Base-by-base conservation (phyloP, 768 basidiomycete genomes). In the Russula abietina region DNA sequence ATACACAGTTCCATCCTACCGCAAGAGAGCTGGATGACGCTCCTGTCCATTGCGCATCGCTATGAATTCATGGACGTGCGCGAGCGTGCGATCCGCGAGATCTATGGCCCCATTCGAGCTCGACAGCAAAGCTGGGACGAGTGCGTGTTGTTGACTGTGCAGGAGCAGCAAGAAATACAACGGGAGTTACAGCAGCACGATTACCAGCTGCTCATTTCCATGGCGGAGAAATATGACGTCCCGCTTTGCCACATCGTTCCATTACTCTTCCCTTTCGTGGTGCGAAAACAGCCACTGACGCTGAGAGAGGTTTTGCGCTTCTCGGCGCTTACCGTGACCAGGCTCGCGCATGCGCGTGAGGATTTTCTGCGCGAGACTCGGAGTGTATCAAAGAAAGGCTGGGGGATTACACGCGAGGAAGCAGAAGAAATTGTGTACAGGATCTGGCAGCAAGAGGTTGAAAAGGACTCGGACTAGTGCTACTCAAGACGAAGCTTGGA, bases 51-150 rank as follows among this genome's bases (percentile, higher is more conserved):
- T 39, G 38, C 62, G 19, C 62, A 64, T 38, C 62, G 28, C 17
- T 64, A 55, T 52, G 58, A 64, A 6, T 64, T 64, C 36, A 39
- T 50, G 24, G 50, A 55, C 46, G 62, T 64, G 30, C 46, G 39
- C 48, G 45, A 48, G 12, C 57, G 62, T 0, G 62, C 62, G n/a
- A 60, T 64, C 30, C 46, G 58, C 19, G 62, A 55, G 48, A 51
- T 64, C 30, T 64, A 43, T 3, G 51, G 19, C 19, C 41, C 19
- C 41, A n/a, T 43, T 11, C 38, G 19, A 43, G 3, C 19, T 9
- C 41, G n/a, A n/a, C n/a, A n/a, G n/a, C n/a, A n/a, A n/a, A n/a
- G n/a, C n/a, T n/a, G n/a, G n/a, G n/a, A n/a, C n/a, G n/a, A n/a
- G n/a, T n/a, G n/a, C n/a, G n/a, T n/a, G n/a, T n/a, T n/a, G n/a